Evolutionary conservation across 805 yeast genomes (phyloP).

Genomic region (Candida ortonii): DNA sequence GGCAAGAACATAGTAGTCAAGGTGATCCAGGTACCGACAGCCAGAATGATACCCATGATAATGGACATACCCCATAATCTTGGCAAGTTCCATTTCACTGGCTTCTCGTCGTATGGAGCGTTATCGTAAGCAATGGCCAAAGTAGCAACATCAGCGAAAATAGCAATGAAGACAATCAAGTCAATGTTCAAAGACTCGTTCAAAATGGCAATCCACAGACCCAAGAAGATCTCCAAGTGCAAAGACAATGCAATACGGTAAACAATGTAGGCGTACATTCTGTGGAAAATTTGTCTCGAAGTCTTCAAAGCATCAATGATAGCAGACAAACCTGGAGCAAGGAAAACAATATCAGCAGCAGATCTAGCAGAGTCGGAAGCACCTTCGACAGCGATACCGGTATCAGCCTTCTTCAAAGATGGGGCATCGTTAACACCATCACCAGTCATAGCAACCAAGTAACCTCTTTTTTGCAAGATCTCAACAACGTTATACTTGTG

Average conservation of each 20-base stretch:
- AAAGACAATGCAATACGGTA: slow-evolving; percentile 96
- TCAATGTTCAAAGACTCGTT: slow-evolving; percentile 83
- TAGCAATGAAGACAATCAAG: slow-evolving; percentile 93
- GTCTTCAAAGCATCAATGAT: slow-evolving; percentile 93
- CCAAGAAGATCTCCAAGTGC: slow-evolving; percentile 91
- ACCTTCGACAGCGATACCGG: slow-evolving; percentile 98
- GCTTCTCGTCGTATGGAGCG: slow-evolving; percentile 90
- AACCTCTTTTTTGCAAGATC: slow-evolving; percentile 92
- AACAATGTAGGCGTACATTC: slow-evolving; percentile 97
- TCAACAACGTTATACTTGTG: slow-evolving; percentile 96
- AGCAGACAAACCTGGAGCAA: slow-evolving; percentile 94
- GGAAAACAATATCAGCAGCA: slow-evolving; percentile 94
- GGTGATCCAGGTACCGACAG: slow-evolving; percentile 92
- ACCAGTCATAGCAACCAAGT: slow-evolving; percentile 99
- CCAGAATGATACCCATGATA: slow-evolving; percentile 79
- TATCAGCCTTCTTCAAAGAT: slow-evolving; percentile 91
- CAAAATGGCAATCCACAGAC: slow-evolving; percentile 95
- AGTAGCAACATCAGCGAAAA: slow-evolving; percentile 96
- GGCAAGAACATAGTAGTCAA: slow-evolving; percentile 89
- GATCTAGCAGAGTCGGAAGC: slow-evolving; percentile 96
- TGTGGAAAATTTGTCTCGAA: slow-evolving; percentile 96
- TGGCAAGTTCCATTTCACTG: slow-evolving; percentile 96
- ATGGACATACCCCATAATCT: slow-evolving; percentile 97
- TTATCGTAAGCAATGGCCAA: slow-evolving; percentile 96
- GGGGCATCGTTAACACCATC: slow-evolving; percentile 99